Conservation (phyloP, 2,329 filamentous ascomycete genomes). For the Immersiporthe knoxdaviesiana region DNA sequence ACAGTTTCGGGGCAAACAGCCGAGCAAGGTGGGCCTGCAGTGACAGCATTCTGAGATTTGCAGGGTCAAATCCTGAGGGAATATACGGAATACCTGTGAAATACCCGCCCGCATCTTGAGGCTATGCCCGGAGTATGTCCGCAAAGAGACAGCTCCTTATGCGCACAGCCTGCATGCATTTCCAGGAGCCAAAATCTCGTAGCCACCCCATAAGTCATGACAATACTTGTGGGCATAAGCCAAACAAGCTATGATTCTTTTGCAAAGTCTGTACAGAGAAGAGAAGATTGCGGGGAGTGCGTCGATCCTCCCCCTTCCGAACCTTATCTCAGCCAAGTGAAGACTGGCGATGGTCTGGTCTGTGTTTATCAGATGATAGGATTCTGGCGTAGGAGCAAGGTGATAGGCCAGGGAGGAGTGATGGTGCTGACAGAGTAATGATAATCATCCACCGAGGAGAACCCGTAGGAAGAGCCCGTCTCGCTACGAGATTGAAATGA, state of each 20-base stretch:
- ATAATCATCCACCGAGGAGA: background rate
- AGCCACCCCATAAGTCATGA: background rate
- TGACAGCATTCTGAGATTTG: too few relatives aligned
- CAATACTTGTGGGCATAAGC: background rate
- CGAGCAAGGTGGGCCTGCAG: too few relatives aligned
- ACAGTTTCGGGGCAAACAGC: too few relatives aligned
- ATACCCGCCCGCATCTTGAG: background rate
- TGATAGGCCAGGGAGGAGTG: background rate
- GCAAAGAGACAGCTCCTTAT: background rate
- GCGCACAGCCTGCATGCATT: background rate
- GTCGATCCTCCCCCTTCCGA: background rate
- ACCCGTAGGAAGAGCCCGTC: background rate
- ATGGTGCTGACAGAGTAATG: background rate
- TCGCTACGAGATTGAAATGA: background rate
- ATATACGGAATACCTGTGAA: too few relatives aligned
- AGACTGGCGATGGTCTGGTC: background rate
- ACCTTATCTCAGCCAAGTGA: background rate
- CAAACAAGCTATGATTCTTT: background rate
- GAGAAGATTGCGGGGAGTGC: background rate
- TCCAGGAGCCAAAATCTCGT: background rate
- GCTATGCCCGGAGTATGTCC: background rate
- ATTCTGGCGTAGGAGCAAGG: background rate
- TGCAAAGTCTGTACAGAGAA: background rate
- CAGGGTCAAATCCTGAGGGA: background rate
- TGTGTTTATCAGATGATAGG: background rate